Evolutionary conservation across 352 stramenopile species (phyloP), one percentile per base, ranked within the genome.

Genomic region (Labyrinthula sp.): DNA sequence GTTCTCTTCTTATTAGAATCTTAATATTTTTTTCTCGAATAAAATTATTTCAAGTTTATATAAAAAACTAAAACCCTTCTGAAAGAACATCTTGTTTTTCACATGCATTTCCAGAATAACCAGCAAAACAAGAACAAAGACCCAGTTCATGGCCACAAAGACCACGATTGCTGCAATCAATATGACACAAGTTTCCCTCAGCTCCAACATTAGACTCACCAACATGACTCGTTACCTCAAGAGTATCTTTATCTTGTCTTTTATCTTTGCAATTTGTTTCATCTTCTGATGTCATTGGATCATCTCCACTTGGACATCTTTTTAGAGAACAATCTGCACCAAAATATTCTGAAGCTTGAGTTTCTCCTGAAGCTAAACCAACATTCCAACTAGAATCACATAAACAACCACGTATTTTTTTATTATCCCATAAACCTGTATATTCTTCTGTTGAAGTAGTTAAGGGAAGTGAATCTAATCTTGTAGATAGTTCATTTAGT

Each of bases 81-180:
- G 48, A 39, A 5, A 58, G 33, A 8, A 21, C 41, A n/a, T 58
- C 41, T 18, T 34, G 30, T 9, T 36, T 47, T 14, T 30, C 40
- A 47, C 66, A 75, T 30, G 52, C 63, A 18, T 59, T 30, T 26
- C 69, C 69, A 18, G 56, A 54, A 45, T 68, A 90, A 1, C 78
- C 79, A 30, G 50, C 41, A 45, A 87, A 91, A 52, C 79, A 93
- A 28, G 52, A 63, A 59, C 80, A 92, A n/a, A 59, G 29, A 0
- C 78, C 78, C 1, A 43, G 69, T 21, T 49, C 60, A 58, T 85
- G 83, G 64, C 89, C 66, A 59, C 79, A 93, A 7, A 77, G 59
- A 2, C 81, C 79, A 6, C 78, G 73, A 50, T 88, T 89, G 7
- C 71, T 82, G 58, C 79, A 93, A 43, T 92, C 78, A 10, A 82